Base-by-base conservation (phyloP, 345 rosid species). In the Excoecaria agallocha region DNA sequence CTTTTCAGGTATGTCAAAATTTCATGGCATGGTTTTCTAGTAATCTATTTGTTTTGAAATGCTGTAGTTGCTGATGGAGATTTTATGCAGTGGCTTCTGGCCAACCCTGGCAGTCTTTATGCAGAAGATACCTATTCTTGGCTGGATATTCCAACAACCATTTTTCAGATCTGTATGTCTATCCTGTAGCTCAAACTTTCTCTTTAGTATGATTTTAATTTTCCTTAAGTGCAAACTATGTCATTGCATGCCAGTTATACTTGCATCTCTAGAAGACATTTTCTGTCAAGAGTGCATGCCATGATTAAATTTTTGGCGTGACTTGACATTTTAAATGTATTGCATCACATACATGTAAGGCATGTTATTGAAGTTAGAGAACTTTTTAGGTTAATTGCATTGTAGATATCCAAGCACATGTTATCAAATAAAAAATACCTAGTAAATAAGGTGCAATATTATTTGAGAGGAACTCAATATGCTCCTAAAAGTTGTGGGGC, bases 81-180 rank as follows among this genome's bases (percentile, higher is more conserved):
- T 73, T 74, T 51, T 76, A 48, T 78, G 82, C 87, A 95, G 98
- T 86, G 99, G 98, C 65, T 93, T 95, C 86, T 95, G 99, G 98
- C 98, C 98, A n/a, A 95, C 99, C 58, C 86, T 95, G 22, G 84
- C 98, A 22, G 94, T 93, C 63, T 95, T 95, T 63, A 69, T 92
- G 69, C 97, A 92, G 85, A 93, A 76, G 91, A 95, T 95, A 84
- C 99, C 99, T 59, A 60, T 95, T 77, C 88, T 95, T 16, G 98
- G 98, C 70, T 95, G 97, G 99, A 35, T 92, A 8, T 73, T 94
- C 65, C 96, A 91, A 75, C 94, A 87, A 56, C 98, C 97, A 64
- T 87, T 73, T 81, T 69, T 92, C 64, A 86, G 93, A 94, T 89
- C 91, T 82, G 97, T 92, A 89, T 70, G 89, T 79, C 70, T 60